These are phyloP conservation scores for Scenedesmus sp. DNA, from an alignment of 163 green algal genomes.

Conservation along the genomic window DNA sequence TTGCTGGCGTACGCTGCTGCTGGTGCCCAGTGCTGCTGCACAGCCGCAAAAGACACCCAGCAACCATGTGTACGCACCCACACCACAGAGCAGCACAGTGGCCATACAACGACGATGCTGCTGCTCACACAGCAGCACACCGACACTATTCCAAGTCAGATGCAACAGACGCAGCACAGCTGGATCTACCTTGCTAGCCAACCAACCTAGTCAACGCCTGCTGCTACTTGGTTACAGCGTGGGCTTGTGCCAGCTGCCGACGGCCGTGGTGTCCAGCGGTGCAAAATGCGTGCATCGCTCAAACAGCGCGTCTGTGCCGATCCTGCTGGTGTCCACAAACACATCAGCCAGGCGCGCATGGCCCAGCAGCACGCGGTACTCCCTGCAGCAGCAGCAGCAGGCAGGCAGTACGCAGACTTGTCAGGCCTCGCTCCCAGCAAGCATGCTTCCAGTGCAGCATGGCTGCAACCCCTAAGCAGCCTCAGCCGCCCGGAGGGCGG, in stretches of 20 bases:
- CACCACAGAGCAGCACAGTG: background rate
- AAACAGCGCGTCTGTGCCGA: slow-evolving; percentile 79
- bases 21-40: background rate
- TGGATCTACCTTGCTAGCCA: background rate
- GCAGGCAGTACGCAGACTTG: too few species aligned
- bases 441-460: too few species aligned
- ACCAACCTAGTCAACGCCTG: background rate
- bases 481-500: too few species aligned
- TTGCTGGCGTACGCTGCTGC: background rate
- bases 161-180: background rate
- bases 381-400: slow-evolving; percentile 46
- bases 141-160: background rate
- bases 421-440: too few species aligned
- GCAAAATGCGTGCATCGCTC: slow-evolving; percentile 58
- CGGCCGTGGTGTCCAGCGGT: slow-evolving; percentile 50
- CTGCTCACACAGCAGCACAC: background rate
- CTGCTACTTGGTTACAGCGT: background rate
- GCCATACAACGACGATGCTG: background rate
- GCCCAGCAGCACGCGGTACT: slow-evolving; percentile 66
- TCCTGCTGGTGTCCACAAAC: slow-evolving; percentile 75
- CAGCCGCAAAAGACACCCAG: background rate
- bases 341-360: slow-evolving; percentile 63
- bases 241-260: slow-evolving; percentile 38
- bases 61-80: background rate
- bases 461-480: too few species aligned